Conservation (phyloP, 345 rosid species). For the Salix brachista region DNA sequence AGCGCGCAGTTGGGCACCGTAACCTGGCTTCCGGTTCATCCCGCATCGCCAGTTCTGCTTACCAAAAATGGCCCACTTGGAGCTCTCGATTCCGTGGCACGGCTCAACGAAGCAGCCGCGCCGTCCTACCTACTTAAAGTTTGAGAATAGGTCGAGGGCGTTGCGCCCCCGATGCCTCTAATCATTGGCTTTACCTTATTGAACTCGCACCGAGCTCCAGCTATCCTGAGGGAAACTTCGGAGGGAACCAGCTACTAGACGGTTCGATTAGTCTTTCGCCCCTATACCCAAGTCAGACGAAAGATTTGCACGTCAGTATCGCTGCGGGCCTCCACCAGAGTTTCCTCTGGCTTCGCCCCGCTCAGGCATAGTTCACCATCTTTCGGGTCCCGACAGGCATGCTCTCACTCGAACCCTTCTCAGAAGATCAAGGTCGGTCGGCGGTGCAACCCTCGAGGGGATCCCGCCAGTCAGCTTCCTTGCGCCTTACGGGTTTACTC, state of each 20-base stretch:
- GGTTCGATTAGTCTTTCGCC: slow-evolving; percentile 36
- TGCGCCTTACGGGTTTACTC: slow-evolving; percentile 22
- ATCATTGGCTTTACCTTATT: slow-evolving; percentile 1
- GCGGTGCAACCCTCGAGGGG: not conserved
- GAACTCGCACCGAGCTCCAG: slow-evolving; percentile 15
- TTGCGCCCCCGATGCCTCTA: not conserved
- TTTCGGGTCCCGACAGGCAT: slow-evolving; percentile 3
- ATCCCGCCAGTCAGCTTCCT: slow-evolving; percentile 7
- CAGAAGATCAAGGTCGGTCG: not conserved
- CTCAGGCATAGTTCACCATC: not conserved
- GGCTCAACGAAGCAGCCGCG: too few relatives aligned
- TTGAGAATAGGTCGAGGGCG: too few relatives aligned
- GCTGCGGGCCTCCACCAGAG: not conserved
- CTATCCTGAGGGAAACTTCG: slow-evolving; percentile 37
- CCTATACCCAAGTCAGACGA: slow-evolving; percentile 11
- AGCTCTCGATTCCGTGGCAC: too few relatives aligned
- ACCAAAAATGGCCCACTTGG: too few relatives aligned
- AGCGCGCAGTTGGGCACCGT: too few relatives aligned
- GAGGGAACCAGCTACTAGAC: slow-evolving; percentile 35
- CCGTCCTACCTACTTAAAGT: too few relatives aligned
- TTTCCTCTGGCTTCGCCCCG: not conserved
- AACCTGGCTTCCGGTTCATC: too few relatives aligned
- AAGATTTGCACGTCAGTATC: not conserved
- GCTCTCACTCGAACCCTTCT: slow-evolving; percentile 1
- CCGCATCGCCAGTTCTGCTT: too few relatives aligned